These are phyloP conservation scores for Leccinum aurantiacum DNA, from an alignment of 768 basidiomycete genomes.

Conservation along the genomic window DNA sequence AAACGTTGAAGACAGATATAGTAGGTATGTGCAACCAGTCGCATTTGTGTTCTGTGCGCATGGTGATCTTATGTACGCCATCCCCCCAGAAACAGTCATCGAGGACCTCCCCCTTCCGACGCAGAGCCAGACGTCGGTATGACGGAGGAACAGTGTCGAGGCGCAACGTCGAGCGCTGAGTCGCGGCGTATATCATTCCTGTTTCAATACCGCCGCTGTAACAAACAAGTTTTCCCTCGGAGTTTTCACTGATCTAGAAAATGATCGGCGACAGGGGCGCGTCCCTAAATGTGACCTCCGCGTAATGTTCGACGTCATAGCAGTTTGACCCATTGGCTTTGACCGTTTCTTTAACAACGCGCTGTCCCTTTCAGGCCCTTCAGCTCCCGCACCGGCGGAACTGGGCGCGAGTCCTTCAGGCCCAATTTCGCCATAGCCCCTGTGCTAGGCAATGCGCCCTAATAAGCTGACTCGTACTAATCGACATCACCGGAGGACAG, in stretches of 20 bases:
- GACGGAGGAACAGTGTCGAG: conserved; percentile 64
- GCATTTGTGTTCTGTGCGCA: too few species aligned
- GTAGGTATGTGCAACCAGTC: too few species aligned
- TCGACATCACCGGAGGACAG: conserved; percentile 28
- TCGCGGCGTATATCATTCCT: conserved; percentile 80
- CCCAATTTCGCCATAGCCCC: conserved; percentile 23
- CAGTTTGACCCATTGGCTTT: conserved; percentile 37
- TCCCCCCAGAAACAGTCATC: too few species aligned
- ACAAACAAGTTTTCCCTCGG: too few species aligned
- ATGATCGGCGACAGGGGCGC: not conserved
- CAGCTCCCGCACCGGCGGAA: conserved; percentile 9
- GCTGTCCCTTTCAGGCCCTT: conserved; percentile 11
- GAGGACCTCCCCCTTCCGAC: too few species aligned
- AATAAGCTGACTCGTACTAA: not conserved
- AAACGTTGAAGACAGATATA: too few species aligned
- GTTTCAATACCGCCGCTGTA: conserved; percentile 10
- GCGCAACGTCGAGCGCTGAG: conserved; percentile 75
- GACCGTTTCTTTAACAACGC: conserved; percentile 47
- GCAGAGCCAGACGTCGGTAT: conserved; percentile 28
- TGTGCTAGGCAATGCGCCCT: conserved; percentile 13
- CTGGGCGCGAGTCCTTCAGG: conserved; percentile 21
- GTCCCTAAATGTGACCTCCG: not conserved
- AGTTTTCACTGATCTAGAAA: too few species aligned
- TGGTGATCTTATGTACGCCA: too few species aligned
- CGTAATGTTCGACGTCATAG: conserved; percentile 7